Evolutionary conservation across 2,329 filamentous ascomycete species (phyloP), one percentile per base, ranked within the genome.

Genomic region (Ceratocystis variospora): DNA sequence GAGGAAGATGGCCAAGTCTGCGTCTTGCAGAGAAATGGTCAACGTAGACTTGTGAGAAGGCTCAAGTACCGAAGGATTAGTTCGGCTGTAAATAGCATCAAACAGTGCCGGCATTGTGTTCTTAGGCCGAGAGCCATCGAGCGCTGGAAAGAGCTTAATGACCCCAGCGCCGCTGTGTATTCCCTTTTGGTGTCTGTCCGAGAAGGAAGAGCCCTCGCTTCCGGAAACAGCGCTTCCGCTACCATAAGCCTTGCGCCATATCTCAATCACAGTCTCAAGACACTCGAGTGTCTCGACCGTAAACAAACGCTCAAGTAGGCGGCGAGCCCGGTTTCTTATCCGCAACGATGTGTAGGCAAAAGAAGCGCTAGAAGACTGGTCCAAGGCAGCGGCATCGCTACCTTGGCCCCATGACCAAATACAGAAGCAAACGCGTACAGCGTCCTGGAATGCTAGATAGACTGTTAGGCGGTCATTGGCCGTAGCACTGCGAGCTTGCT

Each of bases 391-490:
- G 19, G 80, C 77, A 71, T 87, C 85, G 33, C 79, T 79, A 1
- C 82, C 82, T 72, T 87, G 84, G 5, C 88, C 90, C 93, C 94
- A 99, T 0, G 89, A 89, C 94, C 95, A 99, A 64, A 99, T 96
- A 12, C 81, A 85, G 73, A 96, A 95, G 75, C 92, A 96, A 62
- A 96, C 89, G 28, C 90, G 85, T 67, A 97, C 90, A 0, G 92
- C 90, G 74, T 99, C 95, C 74, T 97, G 93, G 73, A 99, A 96
- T 10, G 92, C 95, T n/a, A 99, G 80, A 55, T 96, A 81, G 22
- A 99, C 93, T 0, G 94, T 97, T 25, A 99, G 80, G 59, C 93
- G 85, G 71, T 94, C 93, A 72, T 97, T 99, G 7, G 92, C 91
- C n/a, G 89, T 91, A 6, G 87, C 85, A 68, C 87, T 90, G 62